A percentile compares a stretch with the other conserved stretches of the same genome.
Evolutionary conservation across 305 asterid genomes (phyloP).

Genomic region (Fraxinus velutina): DNA sequence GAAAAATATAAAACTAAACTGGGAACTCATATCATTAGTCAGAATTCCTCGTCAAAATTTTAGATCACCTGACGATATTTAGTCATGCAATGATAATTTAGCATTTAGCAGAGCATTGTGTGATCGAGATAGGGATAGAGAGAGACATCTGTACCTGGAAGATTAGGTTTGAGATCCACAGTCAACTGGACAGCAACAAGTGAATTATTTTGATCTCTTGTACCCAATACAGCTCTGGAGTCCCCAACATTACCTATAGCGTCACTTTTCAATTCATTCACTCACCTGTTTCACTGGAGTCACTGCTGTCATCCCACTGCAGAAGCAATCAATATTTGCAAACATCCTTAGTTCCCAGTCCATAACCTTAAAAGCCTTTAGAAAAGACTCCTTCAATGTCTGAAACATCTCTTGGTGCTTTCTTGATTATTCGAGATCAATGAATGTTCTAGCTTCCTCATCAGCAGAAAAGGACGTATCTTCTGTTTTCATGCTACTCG

Average conservation of each 20-base stretch:
- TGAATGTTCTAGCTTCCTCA: constrained; percentile 50
- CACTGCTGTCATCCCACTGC: constrained; percentile 87
- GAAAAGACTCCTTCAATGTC: constrained; percentile 56
- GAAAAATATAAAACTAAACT: not conserved
- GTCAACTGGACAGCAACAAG: not conserved
- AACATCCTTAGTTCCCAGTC: constrained; percentile 68
- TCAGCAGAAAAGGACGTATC: constrained; percentile 23
- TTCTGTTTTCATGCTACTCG: not conserved
- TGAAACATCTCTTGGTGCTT: constrained; percentile 43
- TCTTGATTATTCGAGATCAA: constrained; percentile 51
- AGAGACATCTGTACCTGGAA: not conserved
- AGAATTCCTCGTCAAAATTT: not conserved
- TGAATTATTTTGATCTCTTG: not conserved
- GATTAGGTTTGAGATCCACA: not conserved
- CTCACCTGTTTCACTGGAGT: constrained; percentile 69
- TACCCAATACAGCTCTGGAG: not conserved
- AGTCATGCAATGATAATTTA: not conserved
- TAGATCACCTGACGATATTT: not conserved
- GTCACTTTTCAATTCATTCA: not conserved
- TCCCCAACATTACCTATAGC: constrained; percentile 16
- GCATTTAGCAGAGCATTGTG: not conserved
- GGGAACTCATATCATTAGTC: not conserved
- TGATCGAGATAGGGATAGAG: not conserved
- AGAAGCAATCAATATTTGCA: constrained; percentile 58
- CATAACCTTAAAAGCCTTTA: constrained; percentile 71